Conservation (phyloP, 768 basidiomycete species). For the Suillus subluteus region DNA sequence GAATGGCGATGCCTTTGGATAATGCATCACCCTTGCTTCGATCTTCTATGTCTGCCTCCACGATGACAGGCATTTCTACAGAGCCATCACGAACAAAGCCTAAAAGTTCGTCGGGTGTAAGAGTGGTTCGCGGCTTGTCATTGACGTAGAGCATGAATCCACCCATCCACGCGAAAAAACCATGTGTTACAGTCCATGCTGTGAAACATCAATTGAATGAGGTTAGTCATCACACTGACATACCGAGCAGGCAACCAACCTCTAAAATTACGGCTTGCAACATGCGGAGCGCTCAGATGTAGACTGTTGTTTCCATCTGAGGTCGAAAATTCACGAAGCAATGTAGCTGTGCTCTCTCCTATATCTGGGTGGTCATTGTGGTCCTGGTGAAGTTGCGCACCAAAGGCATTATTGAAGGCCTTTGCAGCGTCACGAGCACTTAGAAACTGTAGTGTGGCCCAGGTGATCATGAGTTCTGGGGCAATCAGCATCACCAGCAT, state of each 20-base stretch:
- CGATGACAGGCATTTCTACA: conserved; percentile 10
- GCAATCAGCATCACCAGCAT: conserved; percentile 28
- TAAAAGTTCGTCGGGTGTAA: not conserved
- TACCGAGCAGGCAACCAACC: not conserved
- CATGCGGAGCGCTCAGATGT: not conserved
- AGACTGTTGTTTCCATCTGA: not conserved
- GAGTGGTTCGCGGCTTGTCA: conserved; percentile 8
- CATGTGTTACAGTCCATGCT: conserved; percentile 17
- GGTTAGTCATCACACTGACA: not conserved
- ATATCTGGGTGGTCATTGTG: not conserved
- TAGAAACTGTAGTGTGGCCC: conserved; percentile 30
- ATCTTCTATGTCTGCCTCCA: conserved; percentile 23
- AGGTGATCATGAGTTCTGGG: conserved; percentile 33
- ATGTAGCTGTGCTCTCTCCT: not conserved
- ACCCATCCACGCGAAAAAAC: conserved; percentile 24
- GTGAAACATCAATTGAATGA: not conserved
- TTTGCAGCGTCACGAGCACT: conserved; percentile 15
- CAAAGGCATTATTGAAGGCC: not conserved
- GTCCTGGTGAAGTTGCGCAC: not conserved
- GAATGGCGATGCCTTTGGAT: conserved; percentile 37
- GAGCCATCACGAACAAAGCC: not conserved
- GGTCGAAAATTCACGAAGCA: not conserved
- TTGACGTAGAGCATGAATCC: conserved; percentile 21
- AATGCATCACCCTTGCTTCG: conserved; percentile 38
- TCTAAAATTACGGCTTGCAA: no score